phyloP scores from a whole-genome alignment of 2,329 filamentous ascomycete species.

The Fusarium paranaense region DNA sequence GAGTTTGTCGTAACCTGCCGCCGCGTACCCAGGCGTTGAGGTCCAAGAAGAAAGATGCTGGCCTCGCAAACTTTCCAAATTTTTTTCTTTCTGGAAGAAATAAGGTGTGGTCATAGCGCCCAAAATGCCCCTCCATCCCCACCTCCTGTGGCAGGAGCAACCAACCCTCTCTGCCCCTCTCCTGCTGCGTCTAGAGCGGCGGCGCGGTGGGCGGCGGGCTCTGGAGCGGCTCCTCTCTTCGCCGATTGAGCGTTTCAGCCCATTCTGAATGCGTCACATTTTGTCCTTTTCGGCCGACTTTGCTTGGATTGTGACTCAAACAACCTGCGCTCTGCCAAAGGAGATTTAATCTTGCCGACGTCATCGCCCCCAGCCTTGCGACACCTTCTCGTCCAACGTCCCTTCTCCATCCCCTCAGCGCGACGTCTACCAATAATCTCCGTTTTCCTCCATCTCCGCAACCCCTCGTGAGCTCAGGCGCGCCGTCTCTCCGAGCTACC shows the following conservation, averaged over 20 bases:
- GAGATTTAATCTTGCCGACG: conserved; percentile 6
- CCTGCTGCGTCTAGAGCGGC: conserved; percentile 6
- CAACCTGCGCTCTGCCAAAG: neutral
- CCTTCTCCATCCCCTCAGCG: conserved; percentile 1
- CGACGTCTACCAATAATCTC: neutral
- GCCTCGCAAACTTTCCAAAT: conserved; percentile 45
- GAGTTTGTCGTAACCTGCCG: conserved; percentile 29
- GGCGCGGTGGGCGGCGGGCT: conserved; percentile 6
- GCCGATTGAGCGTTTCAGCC: neutral
- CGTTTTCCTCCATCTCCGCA: neutral
- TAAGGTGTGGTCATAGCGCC: conserved; percentile 51
- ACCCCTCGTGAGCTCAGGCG: conserved; percentile 4
- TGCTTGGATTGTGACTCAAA: conserved; percentile 16
- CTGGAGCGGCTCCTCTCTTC: conserved; percentile 19
- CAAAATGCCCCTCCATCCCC: conserved; percentile 48
- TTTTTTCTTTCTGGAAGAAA: conserved; percentile 45
- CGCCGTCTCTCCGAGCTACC: conserved; percentile 9
- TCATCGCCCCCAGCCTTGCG: neutral
- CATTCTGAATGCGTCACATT: conserved; percentile 34
- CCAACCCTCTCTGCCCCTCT: conserved; percentile 34
- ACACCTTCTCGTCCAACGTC: neutral
- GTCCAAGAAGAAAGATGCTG: conserved; percentile 47
- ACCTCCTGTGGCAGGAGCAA: conserved; percentile 18
- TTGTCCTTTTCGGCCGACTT: conserved; percentile 3
- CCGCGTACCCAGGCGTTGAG: conserved; percentile 44